phyloP scores from a whole-genome alignment of 2,329 filamentous ascomycete genomes.

The Fusarium caatingaense region DNA sequence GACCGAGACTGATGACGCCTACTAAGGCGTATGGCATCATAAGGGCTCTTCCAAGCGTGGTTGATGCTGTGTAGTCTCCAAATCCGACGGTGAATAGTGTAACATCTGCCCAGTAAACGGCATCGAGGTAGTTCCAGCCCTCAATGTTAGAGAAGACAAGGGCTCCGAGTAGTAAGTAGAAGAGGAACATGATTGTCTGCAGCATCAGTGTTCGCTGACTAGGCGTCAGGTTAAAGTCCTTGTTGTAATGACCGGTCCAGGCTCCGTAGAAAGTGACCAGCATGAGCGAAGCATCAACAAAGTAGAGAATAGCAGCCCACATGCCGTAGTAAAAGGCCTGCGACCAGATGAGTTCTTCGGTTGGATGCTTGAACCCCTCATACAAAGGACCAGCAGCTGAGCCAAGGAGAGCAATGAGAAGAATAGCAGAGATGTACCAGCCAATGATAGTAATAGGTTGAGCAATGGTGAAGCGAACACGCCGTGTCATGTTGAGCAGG shows the following conservation, averaged over 20 bases:
- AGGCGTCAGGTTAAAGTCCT: slow-evolving; percentile 81
- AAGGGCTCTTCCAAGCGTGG: slow-evolving; percentile 72
- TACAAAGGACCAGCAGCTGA: slow-evolving; percentile 71
- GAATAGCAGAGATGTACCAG: slow-evolving; percentile 76
- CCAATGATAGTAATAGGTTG: slow-evolving; percentile 85
- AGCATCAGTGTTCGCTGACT: slow-evolving; percentile 89
- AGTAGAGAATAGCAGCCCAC: slow-evolving; percentile 82
- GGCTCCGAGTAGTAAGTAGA: slow-evolving; percentile 83
- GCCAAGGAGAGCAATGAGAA: slow-evolving; percentile 73
- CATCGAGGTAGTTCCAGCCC: slow-evolving; percentile 80
- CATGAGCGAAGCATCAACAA: slow-evolving; percentile 80
- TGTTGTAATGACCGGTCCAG: slow-evolving; percentile 73
- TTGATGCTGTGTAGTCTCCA: slow-evolving; percentile 64
- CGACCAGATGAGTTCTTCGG: slow-evolving; percentile 71
- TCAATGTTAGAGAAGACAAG: slow-evolving; percentile 80
- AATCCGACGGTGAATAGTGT: slow-evolving; percentile 74
- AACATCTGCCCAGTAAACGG: slow-evolving; percentile 82
- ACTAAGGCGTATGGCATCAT: slow-evolving; percentile 86
- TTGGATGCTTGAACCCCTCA: slow-evolving; percentile 49
- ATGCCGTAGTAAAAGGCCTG: slow-evolving; percentile 91
- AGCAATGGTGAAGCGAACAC: slow-evolving; percentile 82
- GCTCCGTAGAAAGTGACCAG: slow-evolving; percentile 84
- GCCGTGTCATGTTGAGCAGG: slow-evolving; percentile 85
- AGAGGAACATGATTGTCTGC: slow-evolving; percentile 86
- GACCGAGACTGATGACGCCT: slow-evolving; percentile 85